Evolutionary conservation across 2,329 filamentous ascomycete genomes (phyloP).

Genomic region (Gaeumannomyces tritici): DNA sequence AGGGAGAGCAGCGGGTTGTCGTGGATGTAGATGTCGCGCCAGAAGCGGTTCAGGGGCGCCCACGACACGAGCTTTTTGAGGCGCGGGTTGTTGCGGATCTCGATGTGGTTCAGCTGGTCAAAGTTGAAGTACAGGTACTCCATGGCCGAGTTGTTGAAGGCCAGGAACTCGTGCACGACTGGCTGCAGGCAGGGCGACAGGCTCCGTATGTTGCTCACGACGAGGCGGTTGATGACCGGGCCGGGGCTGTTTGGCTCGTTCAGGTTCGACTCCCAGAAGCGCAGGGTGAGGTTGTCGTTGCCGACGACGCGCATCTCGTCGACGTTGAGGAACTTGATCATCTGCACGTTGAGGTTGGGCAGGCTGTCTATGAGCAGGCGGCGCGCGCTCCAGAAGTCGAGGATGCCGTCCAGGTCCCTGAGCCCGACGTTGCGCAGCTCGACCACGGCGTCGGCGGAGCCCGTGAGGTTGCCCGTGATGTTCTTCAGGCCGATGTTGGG

Average conservation of each 20-base stretch:
- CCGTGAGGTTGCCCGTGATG: slow-evolving; percentile 1
- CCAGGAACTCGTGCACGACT: slow-evolving; percentile 3
- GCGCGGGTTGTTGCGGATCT: slow-evolving; percentile 3
- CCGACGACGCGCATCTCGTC: slow-evolving; percentile 3
- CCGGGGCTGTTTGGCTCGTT: background rate
- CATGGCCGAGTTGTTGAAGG: slow-evolving; percentile 4
- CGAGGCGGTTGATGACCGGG: slow-evolving; percentile 1
- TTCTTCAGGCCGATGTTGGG: slow-evolving; percentile 1
- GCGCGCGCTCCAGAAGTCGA: slow-evolving; percentile 4
- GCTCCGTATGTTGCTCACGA: slow-evolving; percentile 1
- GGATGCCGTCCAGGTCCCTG: background rate
- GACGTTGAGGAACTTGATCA: background rate
- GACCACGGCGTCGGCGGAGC: background rate
- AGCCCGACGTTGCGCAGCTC: slow-evolving; percentile 2
- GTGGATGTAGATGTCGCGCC: background rate
- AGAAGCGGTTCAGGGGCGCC: slow-evolving; percentile 1
- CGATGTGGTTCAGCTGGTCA: background rate
- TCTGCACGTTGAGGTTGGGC: slow-evolving; percentile 1
- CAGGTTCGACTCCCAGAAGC: background rate
- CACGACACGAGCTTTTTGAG: slow-evolving; percentile 4
- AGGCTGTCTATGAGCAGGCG: background rate
- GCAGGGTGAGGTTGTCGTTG: slow-evolving; percentile 5
- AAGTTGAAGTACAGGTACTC: slow-evolving; percentile 6
- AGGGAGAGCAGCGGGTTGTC: slow-evolving; percentile 4
- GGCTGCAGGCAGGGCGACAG: slow-evolving; percentile 3